phyloP scores from a whole-genome alignment of 2,329 filamentous ascomycete genomes.

The Scedosporium aurantiacum region DNA sequence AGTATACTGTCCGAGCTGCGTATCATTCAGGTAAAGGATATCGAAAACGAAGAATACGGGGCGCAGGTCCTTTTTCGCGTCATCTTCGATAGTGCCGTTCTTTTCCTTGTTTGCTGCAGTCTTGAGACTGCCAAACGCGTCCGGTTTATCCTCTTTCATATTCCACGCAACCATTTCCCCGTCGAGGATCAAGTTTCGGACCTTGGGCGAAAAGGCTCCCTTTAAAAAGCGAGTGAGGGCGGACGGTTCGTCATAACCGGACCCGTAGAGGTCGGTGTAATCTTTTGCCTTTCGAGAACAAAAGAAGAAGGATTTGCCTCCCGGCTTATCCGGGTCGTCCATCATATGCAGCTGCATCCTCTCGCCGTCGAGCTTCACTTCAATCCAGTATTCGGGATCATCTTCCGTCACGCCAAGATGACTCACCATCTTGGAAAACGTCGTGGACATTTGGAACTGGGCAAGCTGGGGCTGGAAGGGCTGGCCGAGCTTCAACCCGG shows the following conservation, averaged over 20 bases:
- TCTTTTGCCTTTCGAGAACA: slow-evolving; percentile 96
- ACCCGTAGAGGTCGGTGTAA: slow-evolving; percentile 88
- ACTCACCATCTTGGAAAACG: slow-evolving; percentile 67
- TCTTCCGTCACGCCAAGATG: slow-evolving; percentile 55
- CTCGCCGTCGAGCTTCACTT: slow-evolving; percentile 95
- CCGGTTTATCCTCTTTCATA: slow-evolving; percentile 68
- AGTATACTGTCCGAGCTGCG: slow-evolving; percentile 68
- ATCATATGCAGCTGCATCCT: slow-evolving; percentile 94
- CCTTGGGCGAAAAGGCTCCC: slow-evolving; percentile 63
- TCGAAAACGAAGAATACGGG: slow-evolving; percentile 85
- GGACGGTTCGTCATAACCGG: slow-evolving; percentile 62
- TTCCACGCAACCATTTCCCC: slow-evolving; percentile 99
- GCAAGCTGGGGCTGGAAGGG: slow-evolving; percentile 95
- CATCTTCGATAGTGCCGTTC: slow-evolving; percentile 47
- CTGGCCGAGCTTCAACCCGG: slow-evolving; percentile 73
- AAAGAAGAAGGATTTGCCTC: slow-evolving; percentile 68
- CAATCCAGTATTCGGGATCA: slow-evolving; percentile 81
- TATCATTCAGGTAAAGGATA: slow-evolving; percentile 77
- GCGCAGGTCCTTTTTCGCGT: slow-evolving; percentile 31
- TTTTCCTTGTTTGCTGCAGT: slow-evolving; percentile 76
- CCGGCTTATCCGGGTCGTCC: slow-evolving; percentile 53
- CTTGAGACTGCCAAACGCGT: slow-evolving; percentile 87
- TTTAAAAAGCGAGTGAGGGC: slow-evolving; percentile 72
- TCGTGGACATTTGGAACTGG: slow-evolving; percentile 73
- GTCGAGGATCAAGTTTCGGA: slow-evolving; percentile 82